phyloP scores from a whole-genome alignment of 2,329 filamentous ascomycete species.

The Truncatella angustata region DNA sequence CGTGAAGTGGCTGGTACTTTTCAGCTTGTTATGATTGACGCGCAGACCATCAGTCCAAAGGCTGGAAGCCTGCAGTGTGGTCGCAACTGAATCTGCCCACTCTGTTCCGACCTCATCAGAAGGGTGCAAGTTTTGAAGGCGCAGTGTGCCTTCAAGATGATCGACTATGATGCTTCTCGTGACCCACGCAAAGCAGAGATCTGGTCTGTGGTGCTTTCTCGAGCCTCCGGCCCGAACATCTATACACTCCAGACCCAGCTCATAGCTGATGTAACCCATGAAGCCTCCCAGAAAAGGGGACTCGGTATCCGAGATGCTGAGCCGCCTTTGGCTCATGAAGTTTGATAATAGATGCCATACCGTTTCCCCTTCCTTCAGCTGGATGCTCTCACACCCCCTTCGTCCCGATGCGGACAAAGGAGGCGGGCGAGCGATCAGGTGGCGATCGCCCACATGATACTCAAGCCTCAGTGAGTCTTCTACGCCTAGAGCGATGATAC shows the following conservation, averaged over 20 bases:
- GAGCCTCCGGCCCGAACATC: slow-evolving; percentile 37
- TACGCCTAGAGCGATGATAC: slow-evolving; percentile 69
- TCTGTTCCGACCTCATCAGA: slow-evolving; percentile 32
- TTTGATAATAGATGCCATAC: slow-evolving; percentile 53
- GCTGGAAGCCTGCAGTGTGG: slow-evolving; percentile 30
- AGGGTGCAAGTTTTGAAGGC: slow-evolving; percentile 64
- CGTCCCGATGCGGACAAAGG: slow-evolving; percentile 11
- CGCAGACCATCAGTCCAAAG: slow-evolving; percentile 30
- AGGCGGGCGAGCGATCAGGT: slow-evolving; percentile 30
- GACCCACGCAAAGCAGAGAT: slow-evolving; percentile 75
- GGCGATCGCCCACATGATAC: slow-evolving; percentile 50
- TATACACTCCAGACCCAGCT: slow-evolving; percentile 69
- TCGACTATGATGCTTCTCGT: slow-evolving; percentile 77
- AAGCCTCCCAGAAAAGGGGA: slow-evolving; percentile 78
- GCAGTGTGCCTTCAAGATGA: slow-evolving; percentile 58
- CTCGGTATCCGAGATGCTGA: slow-evolving; percentile 22
- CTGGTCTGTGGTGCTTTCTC: slow-evolving; percentile 50
- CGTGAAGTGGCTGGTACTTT: slow-evolving; percentile 20
- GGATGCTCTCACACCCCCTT: slow-evolving; percentile 24
- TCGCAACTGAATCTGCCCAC: slow-evolving; percentile 44
- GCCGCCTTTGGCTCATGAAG: slow-evolving; percentile 31
- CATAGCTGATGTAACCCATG: slow-evolving; percentile 82
- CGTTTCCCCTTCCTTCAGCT: slow-evolving; percentile 25
- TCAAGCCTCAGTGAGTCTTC: slow-evolving; percentile 55
- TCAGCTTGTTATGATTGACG: slow-evolving; percentile 16